Conservation (phyloP, 2,329 filamentous ascomycete species). For the Apiospora pterosperma region DNA sequence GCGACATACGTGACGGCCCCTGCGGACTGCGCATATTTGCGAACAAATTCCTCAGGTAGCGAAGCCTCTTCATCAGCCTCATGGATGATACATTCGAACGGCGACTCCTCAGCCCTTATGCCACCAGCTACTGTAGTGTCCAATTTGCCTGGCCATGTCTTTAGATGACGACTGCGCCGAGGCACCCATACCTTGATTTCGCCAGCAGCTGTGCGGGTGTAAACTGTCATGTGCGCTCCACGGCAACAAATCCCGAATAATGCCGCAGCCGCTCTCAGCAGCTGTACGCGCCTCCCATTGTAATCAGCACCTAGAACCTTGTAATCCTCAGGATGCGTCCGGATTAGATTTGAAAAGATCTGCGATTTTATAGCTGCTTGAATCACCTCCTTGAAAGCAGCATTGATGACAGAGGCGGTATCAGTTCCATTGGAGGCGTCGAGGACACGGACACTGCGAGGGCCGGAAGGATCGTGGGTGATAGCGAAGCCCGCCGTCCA, state of each 20-base stretch:
- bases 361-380: constrained; percentile 16
- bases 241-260: constrained; percentile 62
- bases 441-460: constrained; percentile 24
- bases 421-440: constrained; percentile 19
- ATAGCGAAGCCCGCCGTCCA: constrained; percentile 33
- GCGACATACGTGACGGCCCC: constrained; percentile 68
- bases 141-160: constrained; percentile 67
- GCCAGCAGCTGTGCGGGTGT: constrained; percentile 34
- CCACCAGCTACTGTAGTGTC: constrained; percentile 76
- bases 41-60: constrained; percentile 56
- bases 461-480: constrained; percentile 19
- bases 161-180: constrained; percentile 56
- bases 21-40: constrained; percentile 43
- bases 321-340: constrained; percentile 25
- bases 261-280: constrained; percentile 52
- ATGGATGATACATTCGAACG: constrained; percentile 62
- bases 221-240: constrained; percentile 61
- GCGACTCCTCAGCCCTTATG: constrained; percentile 57
- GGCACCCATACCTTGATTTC: constrained; percentile 65
- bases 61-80: constrained; percentile 72
- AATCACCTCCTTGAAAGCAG: constrained; percentile 22
- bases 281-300: constrained; percentile 18
- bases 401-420: constrained; percentile 19
- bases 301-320: constrained; percentile 21
- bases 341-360: constrained; percentile 18